Conservation (phyloP, 2,329 filamentous ascomycete genomes). For the Cordyceps pruinosa region DNA sequence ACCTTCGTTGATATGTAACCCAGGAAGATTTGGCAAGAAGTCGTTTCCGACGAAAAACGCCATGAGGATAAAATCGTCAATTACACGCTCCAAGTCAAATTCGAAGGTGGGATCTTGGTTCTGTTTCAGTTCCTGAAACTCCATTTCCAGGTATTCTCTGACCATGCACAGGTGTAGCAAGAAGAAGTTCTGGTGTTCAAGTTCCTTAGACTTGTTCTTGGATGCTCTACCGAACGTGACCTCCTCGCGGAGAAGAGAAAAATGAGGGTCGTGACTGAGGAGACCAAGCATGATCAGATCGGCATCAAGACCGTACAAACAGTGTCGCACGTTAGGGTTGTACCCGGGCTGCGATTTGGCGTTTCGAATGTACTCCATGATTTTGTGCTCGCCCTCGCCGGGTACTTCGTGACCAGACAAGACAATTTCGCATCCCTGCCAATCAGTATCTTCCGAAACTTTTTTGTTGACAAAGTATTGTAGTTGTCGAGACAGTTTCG, state of each 20-base stretch:
- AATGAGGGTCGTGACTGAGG: slow-evolving; percentile 95
- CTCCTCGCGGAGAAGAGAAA: slow-evolving; percentile 92
- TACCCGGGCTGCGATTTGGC: slow-evolving; percentile 93
- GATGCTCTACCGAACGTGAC: slow-evolving; percentile 90
- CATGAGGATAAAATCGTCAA: slow-evolving; percentile 99
- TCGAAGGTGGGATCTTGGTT: slow-evolving; percentile 64
- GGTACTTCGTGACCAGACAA: slow-evolving; percentile 96
- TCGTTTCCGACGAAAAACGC: slow-evolving; percentile 99
- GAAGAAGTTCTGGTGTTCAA: slow-evolving; percentile 98
- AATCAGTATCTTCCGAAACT: slow-evolving; percentile 91
- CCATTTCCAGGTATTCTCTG: slow-evolving; percentile 90
- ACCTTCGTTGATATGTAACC: slow-evolving; percentile 96
- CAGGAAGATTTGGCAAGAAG: slow-evolving; percentile 93
- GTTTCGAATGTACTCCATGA: slow-evolving; percentile 99
- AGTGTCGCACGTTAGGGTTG: slow-evolving; percentile 89
- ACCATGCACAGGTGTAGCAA: slow-evolving; percentile 96
- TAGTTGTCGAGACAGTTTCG: slow-evolving; percentile 84
- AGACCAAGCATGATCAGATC: slow-evolving; percentile 98
- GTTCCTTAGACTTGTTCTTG: slow-evolving; percentile 85
- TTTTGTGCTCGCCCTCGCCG: slow-evolving; percentile 97
- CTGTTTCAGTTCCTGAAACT: slow-evolving; percentile 86
- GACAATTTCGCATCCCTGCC: slow-evolving; percentile 94
- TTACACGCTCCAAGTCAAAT: slow-evolving; percentile 92
- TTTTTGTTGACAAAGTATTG: slow-evolving; percentile 99
- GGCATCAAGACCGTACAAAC: slow-evolving; percentile 92